A percentile compares a stretch with the other conserved stretches of the same genome.
Conservation (phyloP, 208 protist species). For the Leishmania tropica region DNA sequence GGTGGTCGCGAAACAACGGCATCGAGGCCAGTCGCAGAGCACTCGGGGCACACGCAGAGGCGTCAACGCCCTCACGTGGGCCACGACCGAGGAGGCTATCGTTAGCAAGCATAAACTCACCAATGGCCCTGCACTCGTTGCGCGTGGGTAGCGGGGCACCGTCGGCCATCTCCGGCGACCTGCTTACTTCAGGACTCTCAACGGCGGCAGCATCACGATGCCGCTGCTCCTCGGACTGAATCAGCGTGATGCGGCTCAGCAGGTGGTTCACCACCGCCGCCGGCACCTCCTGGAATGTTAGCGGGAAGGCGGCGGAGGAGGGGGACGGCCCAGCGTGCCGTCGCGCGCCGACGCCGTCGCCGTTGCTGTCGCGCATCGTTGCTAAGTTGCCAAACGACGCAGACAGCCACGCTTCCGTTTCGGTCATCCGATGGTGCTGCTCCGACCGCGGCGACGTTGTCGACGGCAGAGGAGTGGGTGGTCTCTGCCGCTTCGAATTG, state of each 20-base stretch:
- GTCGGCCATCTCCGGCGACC: neutral
- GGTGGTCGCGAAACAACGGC: slow-evolving; percentile 2
- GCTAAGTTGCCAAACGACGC: slow-evolving; percentile 18
- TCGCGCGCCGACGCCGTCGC: neutral
- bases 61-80: neutral
- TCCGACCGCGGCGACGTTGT: neutral
- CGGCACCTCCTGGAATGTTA: slow-evolving; percentile 29
- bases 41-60: neutral
- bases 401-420: slow-evolving; percentile 21
- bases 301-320: neutral
- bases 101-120: slow-evolving; percentile 10
- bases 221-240: slow-evolving; percentile 11
- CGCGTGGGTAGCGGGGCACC: slow-evolving; percentile 6
- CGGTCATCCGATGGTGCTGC: slow-evolving; percentile 1
- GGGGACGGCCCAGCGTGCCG: slow-evolving; percentile 1
- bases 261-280: slow-evolving; percentile 29
- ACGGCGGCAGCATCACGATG: neutral
- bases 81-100: slow-evolving; percentile 8
- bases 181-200: neutral
- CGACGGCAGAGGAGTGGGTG: neutral
- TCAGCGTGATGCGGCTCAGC: slow-evolving; percentile 13
- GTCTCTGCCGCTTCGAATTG: neutral
- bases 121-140: slow-evolving; percentile 8
- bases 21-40: slow-evolving; percentile 4
- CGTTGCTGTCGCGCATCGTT: neutral